These are phyloP conservation scores for Fusarium penzigii DNA, from an alignment of 2,329 filamentous ascomycete species.

Conservation along the genomic window DNA sequence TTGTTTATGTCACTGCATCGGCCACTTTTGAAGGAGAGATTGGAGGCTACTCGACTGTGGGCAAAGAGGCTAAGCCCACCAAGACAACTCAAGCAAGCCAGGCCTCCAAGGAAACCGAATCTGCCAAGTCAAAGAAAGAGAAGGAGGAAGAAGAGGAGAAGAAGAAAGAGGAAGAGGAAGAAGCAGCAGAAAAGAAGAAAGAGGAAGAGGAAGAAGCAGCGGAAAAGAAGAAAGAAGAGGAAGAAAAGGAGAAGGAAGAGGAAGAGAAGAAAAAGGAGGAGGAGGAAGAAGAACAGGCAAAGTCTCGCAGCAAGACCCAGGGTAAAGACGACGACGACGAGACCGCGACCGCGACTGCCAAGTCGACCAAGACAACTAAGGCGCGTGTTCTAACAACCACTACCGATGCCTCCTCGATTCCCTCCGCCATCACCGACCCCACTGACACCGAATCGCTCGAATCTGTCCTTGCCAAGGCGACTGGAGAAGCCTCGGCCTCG, in stretches of 20 bases:
- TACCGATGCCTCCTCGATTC: conserved; percentile 23
- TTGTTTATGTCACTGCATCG: conserved; percentile 44
- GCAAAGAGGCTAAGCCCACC: conserved; percentile 16
- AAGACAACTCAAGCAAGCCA: conserved; percentile 4
- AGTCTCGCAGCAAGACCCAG: conserved; percentile 12
- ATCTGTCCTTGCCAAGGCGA: conserved; percentile 34
- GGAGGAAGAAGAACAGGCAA: conserved; percentile 8
- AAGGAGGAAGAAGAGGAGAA: conserved; percentile 10
- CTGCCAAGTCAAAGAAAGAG: conserved; percentile 23
- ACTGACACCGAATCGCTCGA: conserved; percentile 28
- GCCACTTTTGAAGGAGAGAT: conserved; percentile 44
- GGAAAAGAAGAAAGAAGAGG: background rate
- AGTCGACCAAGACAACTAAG: conserved; percentile 21
- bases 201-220: conserved; percentile 1
- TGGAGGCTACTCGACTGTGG: conserved; percentile 44
- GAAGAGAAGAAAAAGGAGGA: conserved; percentile 1
- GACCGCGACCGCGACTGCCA: conserved; percentile 9
- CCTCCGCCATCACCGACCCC: conserved; percentile 30
- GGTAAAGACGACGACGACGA: conserved; percentile 7
- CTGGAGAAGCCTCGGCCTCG: conserved; percentile 19
- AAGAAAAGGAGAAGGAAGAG: background rate
- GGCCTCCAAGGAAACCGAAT: conserved; percentile 3
- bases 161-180: conserved; percentile 10
- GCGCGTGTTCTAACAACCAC: conserved; percentile 15
- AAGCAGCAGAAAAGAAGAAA: background rate